Evolutionary conservation across 2,329 filamentous ascomycete species (phyloP).

Genomic region (Ophiostoma sp.): DNA sequence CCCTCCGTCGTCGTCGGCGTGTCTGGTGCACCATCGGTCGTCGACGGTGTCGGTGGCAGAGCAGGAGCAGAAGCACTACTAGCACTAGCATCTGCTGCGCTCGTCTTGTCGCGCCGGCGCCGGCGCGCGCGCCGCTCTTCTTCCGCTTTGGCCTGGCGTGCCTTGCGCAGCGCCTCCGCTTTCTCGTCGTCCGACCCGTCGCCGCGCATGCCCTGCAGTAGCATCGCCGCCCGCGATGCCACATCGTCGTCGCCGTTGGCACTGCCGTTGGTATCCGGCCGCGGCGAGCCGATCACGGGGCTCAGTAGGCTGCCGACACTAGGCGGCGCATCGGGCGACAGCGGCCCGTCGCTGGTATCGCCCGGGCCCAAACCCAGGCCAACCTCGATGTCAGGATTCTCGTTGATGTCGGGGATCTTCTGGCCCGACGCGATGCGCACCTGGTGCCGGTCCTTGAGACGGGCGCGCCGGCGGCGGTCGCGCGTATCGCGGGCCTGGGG

Average conservation of each 20-base stretch:
- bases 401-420: conserved; percentile 69
- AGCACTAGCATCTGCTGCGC: conserved; percentile 40
- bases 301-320: conserved; percentile 50
- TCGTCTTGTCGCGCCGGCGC: conserved; percentile 58
- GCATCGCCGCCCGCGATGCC: conserved; percentile 73
- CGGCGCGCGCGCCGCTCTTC: conserved; percentile 67
- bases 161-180: conserved; percentile 56
- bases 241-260: conserved; percentile 66
- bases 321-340: conserved; percentile 35
- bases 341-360: conserved; percentile 29
- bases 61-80: neutral
- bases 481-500: conserved; percentile 84
- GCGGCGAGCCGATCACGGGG: conserved; percentile 44
- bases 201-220: conserved; percentile 76
- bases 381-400: conserved; percentile 53
- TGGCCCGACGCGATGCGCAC: conserved; percentile 85
- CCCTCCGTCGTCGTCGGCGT: neutral
- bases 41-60: neutral
- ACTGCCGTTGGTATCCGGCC: conserved; percentile 38
- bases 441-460: conserved; percentile 86
- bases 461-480: conserved; percentile 77
- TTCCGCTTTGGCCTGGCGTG: conserved; percentile 66
- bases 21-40: neutral
- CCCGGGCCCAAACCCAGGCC: conserved; percentile 37
- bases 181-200: conserved; percentile 53